Base-by-base conservation (phyloP, 495 filamentous ascomycete genomes). In the Hypoxylon trugodes region DNA sequence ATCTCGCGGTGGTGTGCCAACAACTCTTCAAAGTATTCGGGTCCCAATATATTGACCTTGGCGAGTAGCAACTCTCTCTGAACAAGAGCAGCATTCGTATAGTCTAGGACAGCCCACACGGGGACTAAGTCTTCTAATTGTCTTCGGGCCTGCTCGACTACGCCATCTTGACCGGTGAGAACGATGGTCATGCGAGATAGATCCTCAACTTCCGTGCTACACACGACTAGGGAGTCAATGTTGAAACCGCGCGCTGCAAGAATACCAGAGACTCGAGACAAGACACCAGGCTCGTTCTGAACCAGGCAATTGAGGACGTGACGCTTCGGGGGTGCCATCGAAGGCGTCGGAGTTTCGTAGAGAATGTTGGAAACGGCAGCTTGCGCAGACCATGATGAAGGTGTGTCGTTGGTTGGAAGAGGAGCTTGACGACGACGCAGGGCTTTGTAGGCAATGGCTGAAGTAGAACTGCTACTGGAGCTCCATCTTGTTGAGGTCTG, bases 111-210 rank as follows among this genome's bases (percentile, higher is more conserved):
- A 25, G 95, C 95, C 95, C 95, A 98, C 47, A 98, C 95, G 24
- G 95, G 95, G 25, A 98, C 95, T 25, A 98, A 81, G 70, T 98
- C 95, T 70, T 98, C 95, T 12, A 98, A 81, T 80, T 98, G 95
- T 51, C 95, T 84, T 35, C 95, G 88, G 40, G 95, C 95, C 79
- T 98, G 95, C 82, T 98, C 95, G 12, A 98, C 93, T 16, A 98
- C 95, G 42, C 93, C 95, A 68, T 98, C 93, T 77, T 97, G 94
- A 32, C 95, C 95, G 55, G 90, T 89, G 36, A 98, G 82, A 53
- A 98, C 95, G 64, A 98, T 98, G 33, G 95, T 98, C 95, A 98
- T 98, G 67, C 95, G 93, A 16, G 92, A 96, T 24, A 98, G 79
- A 68, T 98, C 94, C 65, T 92, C 92, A n/a, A 98, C 94, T 77